A percentile compares a stretch with the other conserved stretches of the same genome.
Conservation (phyloP, 2,329 filamentous ascomycete genomes). For the Colletotrichum cuscutae region DNA sequence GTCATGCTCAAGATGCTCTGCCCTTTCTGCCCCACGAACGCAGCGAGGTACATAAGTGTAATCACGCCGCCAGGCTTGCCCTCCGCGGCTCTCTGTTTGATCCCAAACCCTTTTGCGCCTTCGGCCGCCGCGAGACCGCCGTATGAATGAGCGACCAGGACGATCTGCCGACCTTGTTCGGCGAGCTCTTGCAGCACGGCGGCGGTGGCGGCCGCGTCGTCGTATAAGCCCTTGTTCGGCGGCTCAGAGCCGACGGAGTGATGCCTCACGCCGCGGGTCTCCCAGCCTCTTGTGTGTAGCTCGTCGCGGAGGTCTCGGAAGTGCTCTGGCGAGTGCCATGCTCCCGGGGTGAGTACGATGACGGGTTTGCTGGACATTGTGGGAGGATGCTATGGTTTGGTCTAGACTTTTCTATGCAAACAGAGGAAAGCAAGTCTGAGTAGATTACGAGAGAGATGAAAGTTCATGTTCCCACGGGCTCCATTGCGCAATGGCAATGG, state of each 20-base stretch:
- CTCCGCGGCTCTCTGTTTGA: slow-evolving; percentile 42
- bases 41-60: slow-evolving; percentile 46
- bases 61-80: slow-evolving; percentile 50
- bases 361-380: slow-evolving; percentile 31
- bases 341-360: slow-evolving; percentile 51
- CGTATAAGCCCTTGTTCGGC: slow-evolving; percentile 38
- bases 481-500: too few species aligned
- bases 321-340: slow-evolving; percentile 46
- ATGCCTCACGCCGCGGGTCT: slow-evolving; percentile 42
- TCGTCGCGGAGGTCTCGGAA: slow-evolving; percentile 43
- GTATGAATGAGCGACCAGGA: slow-evolving; percentile 55
- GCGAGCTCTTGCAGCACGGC: slow-evolving; percentile 39
- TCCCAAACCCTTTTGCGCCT: slow-evolving; percentile 47
- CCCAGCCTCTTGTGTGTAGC: slow-evolving; percentile 45
- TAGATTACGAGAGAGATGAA: too few species aligned
- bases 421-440: not conserved
- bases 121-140: slow-evolving; percentile 51
- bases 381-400: not conserved
- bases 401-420: not conserved
- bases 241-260: slow-evolving; percentile 45
- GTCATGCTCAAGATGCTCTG: slow-evolving; percentile 38
- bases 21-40: slow-evolving; percentile 43
- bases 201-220: slow-evolving; percentile 47
- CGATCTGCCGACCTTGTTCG: slow-evolving; percentile 49
- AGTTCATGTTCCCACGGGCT: not conserved